Evolutionary conservation across 2,329 filamentous ascomycete species (phyloP).

Genomic region (Fusarium nodosum): DNA sequence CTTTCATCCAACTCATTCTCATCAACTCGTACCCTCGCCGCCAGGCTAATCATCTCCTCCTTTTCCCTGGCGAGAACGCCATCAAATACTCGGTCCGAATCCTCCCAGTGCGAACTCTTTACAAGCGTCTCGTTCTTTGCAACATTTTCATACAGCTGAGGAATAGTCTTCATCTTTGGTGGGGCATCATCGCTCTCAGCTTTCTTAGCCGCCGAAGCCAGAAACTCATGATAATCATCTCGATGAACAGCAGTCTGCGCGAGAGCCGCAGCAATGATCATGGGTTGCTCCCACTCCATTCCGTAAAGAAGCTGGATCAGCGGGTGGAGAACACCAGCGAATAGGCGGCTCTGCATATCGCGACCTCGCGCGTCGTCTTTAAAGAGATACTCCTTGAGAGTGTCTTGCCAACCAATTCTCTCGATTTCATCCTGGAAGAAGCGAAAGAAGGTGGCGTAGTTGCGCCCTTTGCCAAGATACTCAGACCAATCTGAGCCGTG

Average conservation of each 20-base stretch:
- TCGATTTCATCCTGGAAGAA: slow-evolving; percentile 84
- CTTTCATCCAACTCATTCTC: slow-evolving; percentile 69
- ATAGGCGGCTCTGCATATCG: slow-evolving; percentile 77
- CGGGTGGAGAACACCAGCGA: slow-evolving; percentile 69
- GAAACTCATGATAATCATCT: slow-evolving; percentile 66
- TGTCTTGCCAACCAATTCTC: slow-evolving; percentile 68
- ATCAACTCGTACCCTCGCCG: slow-evolving; percentile 69
- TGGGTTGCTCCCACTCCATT: slow-evolving; percentile 84
- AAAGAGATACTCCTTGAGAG: slow-evolving; percentile 78
- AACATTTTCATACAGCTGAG: slow-evolving; percentile 73
- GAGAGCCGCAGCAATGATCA: slow-evolving; percentile 83
- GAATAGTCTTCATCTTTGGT: slow-evolving; percentile 48
- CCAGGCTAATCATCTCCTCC: slow-evolving; percentile 73
- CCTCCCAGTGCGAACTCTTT: slow-evolving; percentile 60
- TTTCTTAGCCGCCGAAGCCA: slow-evolving; percentile 65
- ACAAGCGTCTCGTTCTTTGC: slow-evolving; percentile 67
- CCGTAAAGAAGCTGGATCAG: slow-evolving; percentile 89
- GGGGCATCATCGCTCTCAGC: slow-evolving; percentile 17
- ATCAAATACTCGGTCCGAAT: slow-evolving; percentile 76
- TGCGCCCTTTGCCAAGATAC: slow-evolving; percentile 71
- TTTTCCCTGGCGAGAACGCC: slow-evolving; percentile 75
- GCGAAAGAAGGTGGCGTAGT: slow-evolving; percentile 80
- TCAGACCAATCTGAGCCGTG: slow-evolving; percentile 66
- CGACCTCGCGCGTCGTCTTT: slow-evolving; percentile 73
- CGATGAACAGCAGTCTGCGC: slow-evolving; percentile 81